Conservation (phyloP, 2,329 filamentous ascomycete species). For the Epichloe brachyelytri region DNA sequence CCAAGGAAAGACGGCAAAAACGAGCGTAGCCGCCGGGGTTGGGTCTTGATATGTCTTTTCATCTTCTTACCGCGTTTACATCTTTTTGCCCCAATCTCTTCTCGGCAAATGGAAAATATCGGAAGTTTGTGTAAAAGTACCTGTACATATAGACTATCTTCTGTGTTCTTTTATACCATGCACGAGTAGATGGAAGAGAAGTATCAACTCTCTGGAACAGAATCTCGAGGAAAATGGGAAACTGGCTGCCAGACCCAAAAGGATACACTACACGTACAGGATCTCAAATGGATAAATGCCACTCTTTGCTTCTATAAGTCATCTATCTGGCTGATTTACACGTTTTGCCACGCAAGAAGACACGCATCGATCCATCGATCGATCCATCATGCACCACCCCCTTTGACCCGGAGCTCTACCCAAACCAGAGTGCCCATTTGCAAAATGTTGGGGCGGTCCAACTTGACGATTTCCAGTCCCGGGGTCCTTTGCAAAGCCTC, state of each 20-base stretch:
- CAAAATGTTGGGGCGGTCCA: conserved; percentile 37
- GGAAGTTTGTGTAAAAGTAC: neutral
- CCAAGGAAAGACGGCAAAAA: neutral
- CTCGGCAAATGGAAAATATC: neutral
- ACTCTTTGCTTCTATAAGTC: conserved; percentile 4
- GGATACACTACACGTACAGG: neutral
- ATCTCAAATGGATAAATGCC: conserved; percentile 2
- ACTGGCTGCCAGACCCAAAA: conserved; percentile 1
- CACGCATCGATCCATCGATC: too few relatives aligned
- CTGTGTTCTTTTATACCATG: conserved; percentile 8
- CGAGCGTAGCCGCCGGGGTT: neutral
- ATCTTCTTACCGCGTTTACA: neutral
- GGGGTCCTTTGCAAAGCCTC: conserved; percentile 34
- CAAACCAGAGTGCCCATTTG: conserved; percentile 47
- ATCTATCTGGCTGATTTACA: too few relatives aligned
- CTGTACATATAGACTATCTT: neutral
- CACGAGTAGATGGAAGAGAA: conserved; percentile 9
- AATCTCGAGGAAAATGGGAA: neutral
- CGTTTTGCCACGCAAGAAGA: neutral
- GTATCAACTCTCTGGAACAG: neutral
- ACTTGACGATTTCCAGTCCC: conserved; percentile 42
- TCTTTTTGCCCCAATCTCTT: neutral
- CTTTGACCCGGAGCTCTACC: conserved; percentile 35
- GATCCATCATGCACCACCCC: neutral
- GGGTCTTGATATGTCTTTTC: neutral